Evolutionary conservation across 164 flowering plant species (phyloP), one percentile per base, ranked within the genome.

Genomic region (Tinospora cordifolia): DNA sequence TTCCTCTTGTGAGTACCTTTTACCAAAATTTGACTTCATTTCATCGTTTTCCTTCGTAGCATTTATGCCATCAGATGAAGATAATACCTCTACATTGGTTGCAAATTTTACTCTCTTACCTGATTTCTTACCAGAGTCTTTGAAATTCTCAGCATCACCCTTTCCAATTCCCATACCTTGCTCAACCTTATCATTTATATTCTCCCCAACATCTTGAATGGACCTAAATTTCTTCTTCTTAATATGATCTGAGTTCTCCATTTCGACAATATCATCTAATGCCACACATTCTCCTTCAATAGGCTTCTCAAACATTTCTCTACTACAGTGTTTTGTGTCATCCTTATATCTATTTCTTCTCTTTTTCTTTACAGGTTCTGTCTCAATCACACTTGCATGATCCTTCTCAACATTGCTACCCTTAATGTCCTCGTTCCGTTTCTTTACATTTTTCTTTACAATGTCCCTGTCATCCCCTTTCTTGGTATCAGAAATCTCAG

Each of bases 1-100:
- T 79, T 87, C 88, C 67, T 85, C 77, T n/a, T 13, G 44, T 6
- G 86, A 65, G 79, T 78, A 87, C 59, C 84, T 69, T 76, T 85
- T 87, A 11, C 90, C 88, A 11, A 25, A 77, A 57, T 79, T 79
- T 44, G 84, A 76, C 6, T 67, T 71, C 8, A 46, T 67, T 25
- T 75, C 64, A 5, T 59, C 3, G 1, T 64, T 47, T 22, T 38
- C 58, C 25, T 69, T 34, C 24, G n/a, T 36, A 19, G 10, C 40
- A 34, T 25, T 51, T 25, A 14, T 13, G 40, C 0, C 75, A 58
- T 76, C 80, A 10, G 73, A 36, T 39, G 54, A 25, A 63, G 84
- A 79, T 73, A 83, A 83, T 39, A 82, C 80, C 72, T 85, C 83
- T 41, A 79, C 80, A 21, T 71, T 60, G 36, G 62, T 75, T 22